Evolutionary conservation across 805 yeast species (phyloP), one percentile per base, ranked within the genome.

Genomic region (Metschnikowia henanensis): DNA sequence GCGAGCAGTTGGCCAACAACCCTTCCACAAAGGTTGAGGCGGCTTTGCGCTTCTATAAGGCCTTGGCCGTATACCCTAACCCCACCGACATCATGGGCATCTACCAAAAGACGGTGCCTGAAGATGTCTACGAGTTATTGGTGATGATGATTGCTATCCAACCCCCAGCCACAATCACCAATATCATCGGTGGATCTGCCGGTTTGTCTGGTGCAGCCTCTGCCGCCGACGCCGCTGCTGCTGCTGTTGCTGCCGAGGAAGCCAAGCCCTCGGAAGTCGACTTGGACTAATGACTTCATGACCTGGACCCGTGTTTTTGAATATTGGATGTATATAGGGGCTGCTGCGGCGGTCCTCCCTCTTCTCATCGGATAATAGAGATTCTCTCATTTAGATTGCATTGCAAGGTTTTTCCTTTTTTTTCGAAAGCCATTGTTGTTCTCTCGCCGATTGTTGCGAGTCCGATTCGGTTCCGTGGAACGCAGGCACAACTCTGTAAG

Each of bases 21-120:
- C 82, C 85, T 49, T 84, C 83, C 52, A 76, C 79, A 54, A 88
- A 86, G 64, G 68, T 85, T 51, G 88, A 84, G 47, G 84, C 97
- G 35, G 98, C 99, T 30, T 74, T 91, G 55, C 79, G 84, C 54
- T 94, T 90, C 77, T 94, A 94, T 79, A 87, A 88, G 67, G 98
- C 97, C 12, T 76, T 94, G 61, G 80, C 88, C 32, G 91, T 90
- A 39, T 92, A 91, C 67, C 98, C 99, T 49, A 84, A 86, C 66
- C 99, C 99, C 47, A 84, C 95, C 44, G 97, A 89, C 59, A 80
- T 94, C 57, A 76, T 94, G 62, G 85, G 84, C 39, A 83, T 92
- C 58, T 92, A 88, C 71, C 97, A 92, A 73, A 86, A 86, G 73
- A 78, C 91, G 41, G 81, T 92, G 52, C 91, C 94, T 40, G 84